These are phyloP conservation scores for Escallonia herrerae DNA, from an alignment of 129 eudicot species.

Conservation along the genomic window DNA sequence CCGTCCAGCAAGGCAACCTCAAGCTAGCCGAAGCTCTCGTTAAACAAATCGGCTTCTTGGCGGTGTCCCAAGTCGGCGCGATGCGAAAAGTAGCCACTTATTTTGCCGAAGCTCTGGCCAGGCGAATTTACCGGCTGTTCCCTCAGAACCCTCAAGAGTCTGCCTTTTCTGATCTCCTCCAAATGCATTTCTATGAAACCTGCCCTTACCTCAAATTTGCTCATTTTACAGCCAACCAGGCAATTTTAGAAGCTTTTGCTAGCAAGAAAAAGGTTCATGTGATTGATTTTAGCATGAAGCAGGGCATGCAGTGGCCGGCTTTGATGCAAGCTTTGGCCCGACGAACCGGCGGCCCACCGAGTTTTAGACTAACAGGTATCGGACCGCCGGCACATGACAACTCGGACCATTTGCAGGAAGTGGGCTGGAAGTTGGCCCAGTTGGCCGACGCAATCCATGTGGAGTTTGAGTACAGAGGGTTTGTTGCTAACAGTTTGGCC, in stretches of 20 bases:
- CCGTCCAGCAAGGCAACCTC: constrained; percentile 45
- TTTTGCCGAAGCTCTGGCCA: constrained; percentile 73
- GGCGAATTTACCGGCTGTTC: constrained; percentile 43
- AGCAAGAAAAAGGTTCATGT: constrained; percentile 60
- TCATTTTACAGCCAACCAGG: constrained; percentile 89
- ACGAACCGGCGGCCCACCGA: constrained; percentile 73
- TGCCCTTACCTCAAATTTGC: constrained; percentile 86
- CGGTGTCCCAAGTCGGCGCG: constrained; percentile 69
- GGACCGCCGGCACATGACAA: constrained; percentile 64
- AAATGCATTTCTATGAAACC: constrained; percentile 78
- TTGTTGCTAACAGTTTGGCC: constrained; percentile 52
- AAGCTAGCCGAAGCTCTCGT: constrained; percentile 57
- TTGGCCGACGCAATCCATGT: constrained; percentile 62
- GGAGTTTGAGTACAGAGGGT: constrained; percentile 63
- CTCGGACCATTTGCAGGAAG: constrained; percentile 58
- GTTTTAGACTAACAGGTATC: constrained; percentile 63
- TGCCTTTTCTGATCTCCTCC: constrained; percentile 44
- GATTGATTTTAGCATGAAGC: constrained; percentile 80
- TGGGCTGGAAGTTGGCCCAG: constrained; percentile 75
- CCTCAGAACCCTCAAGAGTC: constrained; percentile 42
- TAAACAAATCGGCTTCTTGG: constrained; percentile 52
- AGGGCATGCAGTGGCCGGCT: constrained; percentile 96
- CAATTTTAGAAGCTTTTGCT: constrained; percentile 69
- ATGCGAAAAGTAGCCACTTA: constrained; percentile 75
- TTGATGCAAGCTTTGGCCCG: constrained; percentile 73